Conservation (phyloP, 2,329 filamentous ascomycete species). For the Ciborinia camelliae region DNA sequence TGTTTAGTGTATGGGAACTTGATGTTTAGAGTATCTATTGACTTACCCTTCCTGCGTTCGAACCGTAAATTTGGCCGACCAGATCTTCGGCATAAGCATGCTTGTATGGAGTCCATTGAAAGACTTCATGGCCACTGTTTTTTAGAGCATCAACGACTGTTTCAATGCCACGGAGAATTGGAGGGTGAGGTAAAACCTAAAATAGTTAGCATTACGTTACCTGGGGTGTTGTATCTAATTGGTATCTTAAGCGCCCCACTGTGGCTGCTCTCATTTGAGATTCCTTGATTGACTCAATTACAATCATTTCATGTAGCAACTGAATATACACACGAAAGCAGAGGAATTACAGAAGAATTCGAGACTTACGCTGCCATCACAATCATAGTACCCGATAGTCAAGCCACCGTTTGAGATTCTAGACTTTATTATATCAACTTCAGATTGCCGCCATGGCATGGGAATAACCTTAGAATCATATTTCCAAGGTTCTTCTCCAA, state of each 20-base stretch:
- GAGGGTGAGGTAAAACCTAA: conserved; percentile 47
- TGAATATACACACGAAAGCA: background rate
- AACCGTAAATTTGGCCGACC: conserved; percentile 31
- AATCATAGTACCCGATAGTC: conserved; percentile 38
- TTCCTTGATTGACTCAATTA: conserved; percentile 31
- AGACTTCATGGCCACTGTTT: conserved; percentile 52
- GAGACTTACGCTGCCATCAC: conserved; percentile 37
- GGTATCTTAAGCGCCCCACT: no score
- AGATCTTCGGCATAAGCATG: conserved; percentile 35
- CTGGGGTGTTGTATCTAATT: background rate
- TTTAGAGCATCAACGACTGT: conserved; percentile 48
- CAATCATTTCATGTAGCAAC: conserved; percentile 21
- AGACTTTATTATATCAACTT: conserved; percentile 35
- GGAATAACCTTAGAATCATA: conserved; percentile 41
- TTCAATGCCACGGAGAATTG: conserved; percentile 52
- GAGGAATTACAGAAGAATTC: background rate
- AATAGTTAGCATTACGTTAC: background rate
- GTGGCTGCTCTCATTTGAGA: background rate
- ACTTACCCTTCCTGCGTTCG: conserved; percentile 28
- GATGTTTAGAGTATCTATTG: background rate
- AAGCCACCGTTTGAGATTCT: conserved; percentile 39
- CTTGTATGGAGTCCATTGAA: conserved; percentile 36
- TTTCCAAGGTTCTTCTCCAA: conserved; percentile 38
- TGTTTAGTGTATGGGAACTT: background rate
- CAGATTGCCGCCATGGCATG: conserved; percentile 42